Evolutionary conservation across 495 filamentous ascomycete genomes (phyloP).

Genomic region (Hyaloscypha variabilis): DNA sequence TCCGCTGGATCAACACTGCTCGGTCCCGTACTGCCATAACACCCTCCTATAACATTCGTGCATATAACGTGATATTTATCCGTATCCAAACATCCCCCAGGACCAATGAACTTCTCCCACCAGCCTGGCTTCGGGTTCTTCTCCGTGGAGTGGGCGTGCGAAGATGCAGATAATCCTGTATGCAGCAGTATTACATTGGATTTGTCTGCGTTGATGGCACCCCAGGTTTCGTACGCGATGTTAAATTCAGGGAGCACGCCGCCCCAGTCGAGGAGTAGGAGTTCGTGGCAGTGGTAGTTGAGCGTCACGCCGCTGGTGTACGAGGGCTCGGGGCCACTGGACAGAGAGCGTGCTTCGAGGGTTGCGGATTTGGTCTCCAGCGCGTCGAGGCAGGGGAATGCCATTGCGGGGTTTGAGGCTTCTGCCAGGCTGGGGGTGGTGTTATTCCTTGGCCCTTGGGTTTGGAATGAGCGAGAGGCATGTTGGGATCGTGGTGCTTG

Average conservation of each 20-base stretch:
- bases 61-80: constrained; percentile 92
- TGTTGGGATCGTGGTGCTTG: not conserved
- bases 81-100: constrained; percentile 84
- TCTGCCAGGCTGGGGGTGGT: constrained; percentile 30
- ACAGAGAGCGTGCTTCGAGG: constrained; percentile 71
- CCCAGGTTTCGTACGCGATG: constrained; percentile 95
- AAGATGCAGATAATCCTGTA: constrained; percentile 93
- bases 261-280: constrained; percentile 90
- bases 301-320: constrained; percentile 87
- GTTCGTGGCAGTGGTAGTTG: constrained; percentile 69
- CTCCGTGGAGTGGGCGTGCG: constrained; percentile 88
- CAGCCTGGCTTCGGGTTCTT: constrained; percentile 87
- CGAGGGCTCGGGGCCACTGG: constrained; percentile 85
- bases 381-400: constrained; percentile 94
- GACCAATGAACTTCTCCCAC: constrained; percentile 99
- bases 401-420: constrained; percentile 84
- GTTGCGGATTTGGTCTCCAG: constrained; percentile 81
- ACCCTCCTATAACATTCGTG: constrained; percentile 95
- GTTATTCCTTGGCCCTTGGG: not conserved
- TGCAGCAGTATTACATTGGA: constrained; percentile 93
- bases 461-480: constrained; percentile 12
- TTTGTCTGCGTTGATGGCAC: constrained; percentile 73
- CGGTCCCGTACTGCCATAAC: constrained; percentile 94
- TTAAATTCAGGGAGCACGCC: constrained; percentile 84
- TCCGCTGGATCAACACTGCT: constrained; percentile 87